Evolutionary conservation across 2,329 filamentous ascomycete genomes (phyloP), one percentile per base, ranked within the genome.

Genomic region (Davidsoniella australis): DNA sequence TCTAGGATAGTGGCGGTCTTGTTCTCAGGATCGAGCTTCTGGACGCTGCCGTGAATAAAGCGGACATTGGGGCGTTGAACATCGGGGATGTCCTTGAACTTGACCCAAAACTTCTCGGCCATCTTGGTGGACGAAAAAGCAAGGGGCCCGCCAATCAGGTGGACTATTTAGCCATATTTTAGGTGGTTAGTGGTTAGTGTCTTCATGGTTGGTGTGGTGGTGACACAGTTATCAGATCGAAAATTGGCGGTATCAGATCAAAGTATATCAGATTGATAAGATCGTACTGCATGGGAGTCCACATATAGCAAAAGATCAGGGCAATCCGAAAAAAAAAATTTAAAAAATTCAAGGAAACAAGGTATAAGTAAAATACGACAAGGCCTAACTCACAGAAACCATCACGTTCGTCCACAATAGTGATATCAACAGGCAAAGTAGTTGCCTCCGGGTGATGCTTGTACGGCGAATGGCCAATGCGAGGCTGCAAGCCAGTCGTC

Each of bases 321-420:
- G 14, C 9, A 12, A 23, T 14, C 18, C 17, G 3, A 24, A 17
- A 12, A 6, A 24, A 17, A 12, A 8, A 23, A 17, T 2, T 17
- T 17, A 33, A 26, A 26, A 36, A 26, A 18, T 16, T 5, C 5
- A 47, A 3, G 44, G 39, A 42, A 9, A 24, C 7, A 43, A 24
- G 17, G 23, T 14, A 10, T 14, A 14, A 29, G 18, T 12, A n/a
- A 23, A 45, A 14, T n/a, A 24, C 23, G 6, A n/a, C 10, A 26
- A 14, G 12, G 14, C 1, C 9, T 12, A 6, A 64, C 79, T 57
- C 67, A 87, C 82, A 87, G 61, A 78, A 87, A n/a, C 84, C 84
- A 66, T 88, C 83, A n/a, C 81, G 69, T 62, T 87, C 81, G 57
- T 88, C 82, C 20, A 85, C 76, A 18, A 88, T 71, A 18, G 80